Conservation (phyloP, 495 filamentous ascomycete genomes). For the Lepraria neglecta region DNA sequence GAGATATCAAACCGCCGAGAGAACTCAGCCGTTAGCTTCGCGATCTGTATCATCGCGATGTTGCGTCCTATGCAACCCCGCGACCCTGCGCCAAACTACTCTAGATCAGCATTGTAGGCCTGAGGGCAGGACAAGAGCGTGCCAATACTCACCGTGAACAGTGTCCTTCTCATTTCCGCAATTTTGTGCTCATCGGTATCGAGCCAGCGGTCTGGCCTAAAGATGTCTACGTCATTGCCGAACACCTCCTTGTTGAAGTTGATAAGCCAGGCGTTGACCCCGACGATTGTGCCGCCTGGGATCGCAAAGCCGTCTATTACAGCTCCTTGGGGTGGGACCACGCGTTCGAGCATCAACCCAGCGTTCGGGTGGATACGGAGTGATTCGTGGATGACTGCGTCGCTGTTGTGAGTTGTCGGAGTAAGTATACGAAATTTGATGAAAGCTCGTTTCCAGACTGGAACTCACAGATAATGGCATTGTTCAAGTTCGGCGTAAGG, state of each 20-base stretch:
- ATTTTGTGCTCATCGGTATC: slow-evolving; percentile 38
- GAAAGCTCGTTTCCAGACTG: neutral
- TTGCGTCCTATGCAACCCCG: slow-evolving; percentile 13
- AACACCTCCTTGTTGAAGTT: slow-evolving; percentile 52
- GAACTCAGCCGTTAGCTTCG: slow-evolving; percentile 3
- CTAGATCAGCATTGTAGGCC: neutral
- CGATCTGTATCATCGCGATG: slow-evolving; percentile 8
- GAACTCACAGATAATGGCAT: slow-evolving; percentile 45
- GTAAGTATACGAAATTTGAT: neutral
- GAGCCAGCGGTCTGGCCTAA: slow-evolving; percentile 55
- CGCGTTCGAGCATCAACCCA: slow-evolving; percentile 48
- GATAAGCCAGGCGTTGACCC: slow-evolving; percentile 55
- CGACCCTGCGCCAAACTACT: slow-evolving; percentile 11
- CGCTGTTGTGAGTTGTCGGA: slow-evolving; percentile 15
- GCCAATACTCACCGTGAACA: slow-evolving; percentile 35
- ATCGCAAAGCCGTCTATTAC: slow-evolving; percentile 39
- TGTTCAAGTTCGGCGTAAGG: slow-evolving; percentile 50
- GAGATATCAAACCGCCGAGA: slow-evolving; percentile 1
- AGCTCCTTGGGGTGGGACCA: slow-evolving; percentile 34
- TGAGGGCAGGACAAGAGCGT: neutral
- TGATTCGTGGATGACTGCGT: slow-evolving; percentile 60
- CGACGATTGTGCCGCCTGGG: slow-evolving; percentile 55
- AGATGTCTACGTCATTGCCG: slow-evolving; percentile 51
- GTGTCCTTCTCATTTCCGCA: slow-evolving; percentile 50
- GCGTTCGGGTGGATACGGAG: slow-evolving; percentile 57